A percentile compares a stretch with the other conserved stretches of the same genome.
Conservation (phyloP, 176 grass and related monocot genomes). For the Phyllostachys edulis region DNA sequence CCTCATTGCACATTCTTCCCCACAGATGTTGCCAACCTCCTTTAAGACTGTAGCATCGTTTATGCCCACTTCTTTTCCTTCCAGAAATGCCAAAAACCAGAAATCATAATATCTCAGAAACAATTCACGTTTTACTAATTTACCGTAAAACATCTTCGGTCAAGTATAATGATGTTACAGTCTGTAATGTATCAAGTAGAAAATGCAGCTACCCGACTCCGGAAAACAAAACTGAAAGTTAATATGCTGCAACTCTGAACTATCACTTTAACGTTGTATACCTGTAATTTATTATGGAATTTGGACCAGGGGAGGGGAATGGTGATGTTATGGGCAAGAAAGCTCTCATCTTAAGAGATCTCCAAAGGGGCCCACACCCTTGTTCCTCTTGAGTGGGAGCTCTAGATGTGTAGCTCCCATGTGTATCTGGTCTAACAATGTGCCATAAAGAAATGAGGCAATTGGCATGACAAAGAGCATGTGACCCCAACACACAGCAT, state of each 20-base stretch:
- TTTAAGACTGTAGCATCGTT: constrained; percentile 9
- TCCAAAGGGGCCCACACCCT: constrained; percentile 32
- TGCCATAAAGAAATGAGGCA: constrained; percentile 38
- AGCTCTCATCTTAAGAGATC: constrained; percentile 50
- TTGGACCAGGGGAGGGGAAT: constrained; percentile 29
- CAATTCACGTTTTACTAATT: neutral
- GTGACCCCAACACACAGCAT: constrained; percentile 68
- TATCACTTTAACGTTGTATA: neutral
- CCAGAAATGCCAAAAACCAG: constrained; percentile 31
- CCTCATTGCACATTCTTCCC: neutral
- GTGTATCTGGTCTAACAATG: constrained; percentile 69
- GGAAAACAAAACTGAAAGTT: neutral
- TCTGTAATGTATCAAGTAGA: neutral
- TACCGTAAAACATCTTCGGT: neutral
- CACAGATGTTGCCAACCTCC: constrained; percentile 28
- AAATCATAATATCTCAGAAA: neutral
- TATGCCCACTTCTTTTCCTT: neutral
- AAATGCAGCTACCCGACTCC: neutral
- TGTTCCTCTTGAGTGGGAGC: constrained; percentile 42
- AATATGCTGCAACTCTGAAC: neutral
- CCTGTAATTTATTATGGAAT: constrained; percentile 18
- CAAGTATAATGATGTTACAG: neutral
- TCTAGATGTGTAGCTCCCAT: constrained; percentile 68
- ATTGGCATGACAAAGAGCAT: constrained; percentile 56
- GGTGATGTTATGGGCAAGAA: constrained; percentile 29